Percentiles rank a stretch among this genome's conserved stretches.
Conservation (phyloP, 768 basidiomycete genomes). For the Amanita jacksonii region DNA sequence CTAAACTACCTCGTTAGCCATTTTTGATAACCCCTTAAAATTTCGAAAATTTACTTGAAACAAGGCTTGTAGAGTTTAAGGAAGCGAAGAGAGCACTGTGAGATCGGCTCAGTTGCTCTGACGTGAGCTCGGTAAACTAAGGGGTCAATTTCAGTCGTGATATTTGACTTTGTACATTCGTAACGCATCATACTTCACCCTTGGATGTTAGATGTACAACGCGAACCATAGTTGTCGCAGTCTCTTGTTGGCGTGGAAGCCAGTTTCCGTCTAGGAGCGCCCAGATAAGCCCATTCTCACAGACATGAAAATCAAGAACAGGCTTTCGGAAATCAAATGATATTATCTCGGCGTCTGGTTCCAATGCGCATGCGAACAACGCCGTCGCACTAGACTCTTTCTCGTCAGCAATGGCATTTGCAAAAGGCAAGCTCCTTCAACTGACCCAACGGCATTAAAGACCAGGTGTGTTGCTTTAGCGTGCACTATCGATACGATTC, state of each 20-base stretch:
- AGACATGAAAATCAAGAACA: conserved; percentile 15
- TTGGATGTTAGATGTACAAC: conserved; percentile 20
- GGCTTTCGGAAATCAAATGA: conserved; percentile 17
- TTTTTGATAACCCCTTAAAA: conserved; percentile 1
- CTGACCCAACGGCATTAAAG: conserved; percentile 71
- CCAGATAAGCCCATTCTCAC: conserved; percentile 15
- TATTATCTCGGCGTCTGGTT: conserved; percentile 4
- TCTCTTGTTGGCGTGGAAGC: conserved; percentile 6
- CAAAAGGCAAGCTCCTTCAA: conserved; percentile 3
- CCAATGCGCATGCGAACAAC: conserved; percentile 6
- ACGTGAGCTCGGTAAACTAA: conserved; percentile 26
- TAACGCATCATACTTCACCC: conserved; percentile 33
- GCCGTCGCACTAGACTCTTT: conserved; percentile 3
- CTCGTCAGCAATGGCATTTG: background rate
- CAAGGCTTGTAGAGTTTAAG: conserved; percentile 34
- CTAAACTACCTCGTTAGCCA: conserved; percentile 20
- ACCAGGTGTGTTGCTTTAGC: conserved; percentile 33
- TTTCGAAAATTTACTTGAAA: conserved; percentile 32
- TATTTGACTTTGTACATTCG: too few species aligned
- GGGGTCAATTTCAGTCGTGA: background rate
- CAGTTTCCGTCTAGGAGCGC: conserved; percentile 18
- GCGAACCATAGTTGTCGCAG: conserved; percentile 10
- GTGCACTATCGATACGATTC: conserved; percentile 38
- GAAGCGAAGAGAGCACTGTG: conserved; percentile 26
- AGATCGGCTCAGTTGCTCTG: conserved; percentile 12